A percentile compares a stretch with the other conserved stretches of the same genome.
These are phyloP conservation scores for Aphanomyces invadans DNA, from an alignment of 352 stramenopile genomes.

Conservation along the genomic window DNA sequence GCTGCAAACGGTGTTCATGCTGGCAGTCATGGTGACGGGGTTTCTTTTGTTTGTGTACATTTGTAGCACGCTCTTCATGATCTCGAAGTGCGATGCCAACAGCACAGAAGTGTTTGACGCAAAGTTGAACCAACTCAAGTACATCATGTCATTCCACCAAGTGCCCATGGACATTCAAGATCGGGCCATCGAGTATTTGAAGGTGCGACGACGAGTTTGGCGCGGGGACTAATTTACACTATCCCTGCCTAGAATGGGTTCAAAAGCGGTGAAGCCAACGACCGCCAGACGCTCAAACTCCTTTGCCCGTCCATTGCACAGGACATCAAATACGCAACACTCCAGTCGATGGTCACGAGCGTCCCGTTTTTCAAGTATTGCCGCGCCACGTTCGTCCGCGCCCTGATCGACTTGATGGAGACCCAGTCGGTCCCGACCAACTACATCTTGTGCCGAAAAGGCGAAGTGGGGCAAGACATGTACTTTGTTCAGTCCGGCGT, in stretches of 20 bases:
- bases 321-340: slow-evolving; percentile 52
- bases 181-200: slow-evolving; percentile 51
- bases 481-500: slow-evolving; percentile 58
- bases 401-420: slow-evolving; percentile 46
- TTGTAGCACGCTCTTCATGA: slow-evolving; percentile 55
- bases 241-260: not conserved
- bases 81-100: slow-evolving; percentile 55
- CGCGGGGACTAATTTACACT: not conserved
- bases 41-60: slow-evolving; percentile 60
- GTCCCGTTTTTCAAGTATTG: slow-evolving; percentile 54
- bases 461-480: slow-evolving; percentile 54
- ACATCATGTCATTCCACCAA: slow-evolving; percentile 51
- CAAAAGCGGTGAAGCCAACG: slow-evolving; percentile 39
- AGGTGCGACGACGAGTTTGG: slow-evolving; percentile 44
- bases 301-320: slow-evolving; percentile 52
- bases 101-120: slow-evolving; percentile 44
- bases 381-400: slow-evolving; percentile 44
- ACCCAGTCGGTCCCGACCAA: slow-evolving; percentile 42
- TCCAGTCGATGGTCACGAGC: slow-evolving; percentile 37
- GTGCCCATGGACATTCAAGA: slow-evolving; percentile 37
- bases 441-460: slow-evolving; percentile 42
- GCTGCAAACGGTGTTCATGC: slow-evolving; percentile 48
- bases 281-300: slow-evolving; percentile 41
- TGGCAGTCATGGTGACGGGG: slow-evolving; percentile 41
- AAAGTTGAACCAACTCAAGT: slow-evolving; percentile 50